phyloP scores from a whole-genome alignment of 2,329 filamentous ascomycete species.

The Microdochium paspali region DNA sequence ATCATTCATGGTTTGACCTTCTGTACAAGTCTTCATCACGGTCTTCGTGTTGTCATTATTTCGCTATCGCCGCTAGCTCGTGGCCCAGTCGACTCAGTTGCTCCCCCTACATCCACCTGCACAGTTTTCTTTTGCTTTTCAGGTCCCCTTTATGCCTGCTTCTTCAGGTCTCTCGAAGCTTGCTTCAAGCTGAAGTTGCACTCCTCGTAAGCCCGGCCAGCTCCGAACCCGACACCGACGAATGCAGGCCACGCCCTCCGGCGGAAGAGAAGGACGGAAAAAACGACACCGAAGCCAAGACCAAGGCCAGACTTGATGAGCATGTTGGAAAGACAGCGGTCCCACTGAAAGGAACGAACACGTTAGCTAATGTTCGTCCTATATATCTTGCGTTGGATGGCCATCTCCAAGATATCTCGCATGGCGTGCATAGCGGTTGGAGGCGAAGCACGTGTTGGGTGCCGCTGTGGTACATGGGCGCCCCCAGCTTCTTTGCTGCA shows the following conservation, averaged over 20 bases:
- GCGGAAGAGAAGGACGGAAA: constrained; percentile 97
- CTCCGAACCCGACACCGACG: constrained; percentile 88
- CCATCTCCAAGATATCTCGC: too few species aligned
- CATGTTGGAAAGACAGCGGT: constrained; percentile 94
- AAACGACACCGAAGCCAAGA: constrained; percentile 94
- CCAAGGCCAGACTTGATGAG: constrained; percentile 95
- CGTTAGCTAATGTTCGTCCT: too few species aligned
- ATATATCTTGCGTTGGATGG: too few species aligned
- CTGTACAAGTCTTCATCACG: neutral
- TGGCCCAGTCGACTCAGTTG: too few species aligned
- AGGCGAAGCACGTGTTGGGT: too few species aligned
- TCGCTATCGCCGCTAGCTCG: too few species aligned
- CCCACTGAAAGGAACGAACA: constrained; percentile 57
- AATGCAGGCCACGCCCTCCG: constrained; percentile 97
- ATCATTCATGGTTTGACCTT: neutral
- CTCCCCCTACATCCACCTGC: too few species aligned
- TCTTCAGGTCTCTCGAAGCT: constrained; percentile 48
- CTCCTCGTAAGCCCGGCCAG: constrained; percentile 95
- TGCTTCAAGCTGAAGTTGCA: constrained; percentile 75
- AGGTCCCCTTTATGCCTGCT: constrained; percentile 25
- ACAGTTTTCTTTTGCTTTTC: neutral
- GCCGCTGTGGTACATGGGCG: too few species aligned
- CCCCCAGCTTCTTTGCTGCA: too few species aligned
- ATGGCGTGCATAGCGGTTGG: too few species aligned
- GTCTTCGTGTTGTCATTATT: neutral